phyloP scores from a whole-genome alignment of 805 yeast species.

The Pichia exigua region DNA sequence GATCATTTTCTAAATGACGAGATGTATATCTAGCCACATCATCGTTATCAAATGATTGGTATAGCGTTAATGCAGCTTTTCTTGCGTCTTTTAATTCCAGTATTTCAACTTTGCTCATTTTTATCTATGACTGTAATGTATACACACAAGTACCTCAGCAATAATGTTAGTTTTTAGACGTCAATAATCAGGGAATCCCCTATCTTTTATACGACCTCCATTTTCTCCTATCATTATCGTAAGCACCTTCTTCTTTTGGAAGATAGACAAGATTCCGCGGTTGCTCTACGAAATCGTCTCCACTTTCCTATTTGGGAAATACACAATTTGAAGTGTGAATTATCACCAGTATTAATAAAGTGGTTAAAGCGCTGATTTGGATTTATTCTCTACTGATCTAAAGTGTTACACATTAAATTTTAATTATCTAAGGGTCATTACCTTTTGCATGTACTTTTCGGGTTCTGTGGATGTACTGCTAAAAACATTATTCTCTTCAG shows the following conservation, averaged over 20 bases:
- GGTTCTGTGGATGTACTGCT: conserved; percentile 20
- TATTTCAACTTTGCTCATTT: conserved; percentile 21
- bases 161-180: too few relatives aligned
- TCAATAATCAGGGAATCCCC: not conserved
- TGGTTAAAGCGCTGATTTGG: not conserved
- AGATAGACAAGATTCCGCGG: not conserved
- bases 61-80: conserved; percentile 30
- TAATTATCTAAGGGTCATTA: conserved; percentile 42
- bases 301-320: conserved; percentile 3
- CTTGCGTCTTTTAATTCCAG: conserved; percentile 23
- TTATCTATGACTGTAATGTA: not conserved
- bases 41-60: conserved; percentile 28
- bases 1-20: conserved; percentile 28
- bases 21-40: conserved; percentile 28
- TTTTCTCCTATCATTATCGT: not conserved
- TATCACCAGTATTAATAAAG: not conserved
- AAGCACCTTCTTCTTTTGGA: conserved; percentile 12
- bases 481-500: conserved; percentile 19
- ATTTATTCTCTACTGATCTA: not conserved
- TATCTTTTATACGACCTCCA: not conserved
- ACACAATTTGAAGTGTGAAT: not conserved
- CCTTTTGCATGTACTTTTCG: conserved; percentile 42
- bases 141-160: too few relatives aligned
- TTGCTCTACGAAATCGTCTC: not conserved
- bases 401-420: not conserved